A percentile compares a stretch with the other conserved stretches of the same genome.
Conservation (phyloP, 2,329 filamentous ascomycete species). For the Lachnellula suecica region DNA sequence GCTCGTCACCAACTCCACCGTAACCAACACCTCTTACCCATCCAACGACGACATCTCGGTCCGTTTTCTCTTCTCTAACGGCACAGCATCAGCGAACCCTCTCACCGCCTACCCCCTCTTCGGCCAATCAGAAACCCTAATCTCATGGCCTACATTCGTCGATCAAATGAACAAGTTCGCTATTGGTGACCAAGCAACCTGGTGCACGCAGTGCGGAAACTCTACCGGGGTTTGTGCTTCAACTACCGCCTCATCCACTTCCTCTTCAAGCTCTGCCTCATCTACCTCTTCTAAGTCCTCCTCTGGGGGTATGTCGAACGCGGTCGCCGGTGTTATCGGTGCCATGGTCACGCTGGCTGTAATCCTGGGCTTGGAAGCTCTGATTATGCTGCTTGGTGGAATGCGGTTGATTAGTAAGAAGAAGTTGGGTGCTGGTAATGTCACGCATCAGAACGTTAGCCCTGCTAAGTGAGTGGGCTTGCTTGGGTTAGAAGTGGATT, state of each 20-base stretch:
- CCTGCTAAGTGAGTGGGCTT: too few species aligned
- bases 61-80: conserved; percentile 62
- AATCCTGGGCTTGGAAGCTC: conserved; percentile 53
- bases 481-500: too few species aligned
- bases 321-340: conserved; percentile 79
- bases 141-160: conserved; percentile 71
- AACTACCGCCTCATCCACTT: conserved; percentile 33
- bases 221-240: conserved; percentile 64
- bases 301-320: conserved; percentile 53
- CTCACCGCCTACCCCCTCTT: conserved; percentile 55
- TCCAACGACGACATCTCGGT: conserved; percentile 49
- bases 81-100: conserved; percentile 44
- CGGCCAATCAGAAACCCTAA: conserved; percentile 50
- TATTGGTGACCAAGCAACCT: conserved; percentile 61
- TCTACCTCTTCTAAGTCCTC: conserved; percentile 26
- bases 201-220: conserved; percentile 78
- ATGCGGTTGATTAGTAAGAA: conserved; percentile 59
- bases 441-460: neutral
- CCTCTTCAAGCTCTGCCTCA: conserved; percentile 22
- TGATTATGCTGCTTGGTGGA: conserved; percentile 54
- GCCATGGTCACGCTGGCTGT: conserved; percentile 67
- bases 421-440: conserved; percentile 29
- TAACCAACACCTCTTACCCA: conserved; percentile 46
- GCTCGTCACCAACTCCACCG: conserved; percentile 56
- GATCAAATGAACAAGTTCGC: conserved; percentile 63